Evolutionary conservation across 2,329 filamentous ascomycete genomes (phyloP).

Genomic region (Aspergillus quadrilineatus): DNA sequence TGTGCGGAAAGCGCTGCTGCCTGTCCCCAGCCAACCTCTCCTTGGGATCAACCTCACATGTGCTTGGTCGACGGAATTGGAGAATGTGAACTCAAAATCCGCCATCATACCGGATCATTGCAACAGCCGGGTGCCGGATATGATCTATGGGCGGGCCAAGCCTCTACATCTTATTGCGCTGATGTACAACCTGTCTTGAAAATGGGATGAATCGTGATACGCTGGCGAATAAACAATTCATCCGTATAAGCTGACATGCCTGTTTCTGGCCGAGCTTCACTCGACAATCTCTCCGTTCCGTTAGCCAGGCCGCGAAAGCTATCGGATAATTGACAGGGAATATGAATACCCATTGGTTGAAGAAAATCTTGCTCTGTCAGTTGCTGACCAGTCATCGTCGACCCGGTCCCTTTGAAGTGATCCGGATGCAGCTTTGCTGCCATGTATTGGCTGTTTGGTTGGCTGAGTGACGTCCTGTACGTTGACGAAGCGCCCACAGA

Average conservation of each 20-base stretch:
- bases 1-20: background rate
- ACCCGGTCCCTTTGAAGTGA: background rate
- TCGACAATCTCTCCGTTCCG: background rate
- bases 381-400: background rate
- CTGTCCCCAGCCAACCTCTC: background rate
- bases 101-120: background rate
- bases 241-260: background rate
- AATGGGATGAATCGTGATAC: background rate
- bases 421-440: background rate
- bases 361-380: background rate
- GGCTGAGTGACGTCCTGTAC: slow-evolving; percentile 1
- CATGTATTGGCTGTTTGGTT: background rate
- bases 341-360: background rate
- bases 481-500: background rate
- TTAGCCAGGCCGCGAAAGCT: background rate
- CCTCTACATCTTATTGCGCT: background rate
- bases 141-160: background rate
- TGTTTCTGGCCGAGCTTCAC: background rate
- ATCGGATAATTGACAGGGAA: background rate
- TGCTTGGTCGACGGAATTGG: background rate
- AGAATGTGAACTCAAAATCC: background rate
- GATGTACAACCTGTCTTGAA: background rate
- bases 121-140: background rate
- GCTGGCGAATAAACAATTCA: background rate
- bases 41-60: slow-evolving; percentile 4